phyloP scores from a whole-genome alignment of 108 stramenopile species.

The Fragilaria crotonensis region DNA sequence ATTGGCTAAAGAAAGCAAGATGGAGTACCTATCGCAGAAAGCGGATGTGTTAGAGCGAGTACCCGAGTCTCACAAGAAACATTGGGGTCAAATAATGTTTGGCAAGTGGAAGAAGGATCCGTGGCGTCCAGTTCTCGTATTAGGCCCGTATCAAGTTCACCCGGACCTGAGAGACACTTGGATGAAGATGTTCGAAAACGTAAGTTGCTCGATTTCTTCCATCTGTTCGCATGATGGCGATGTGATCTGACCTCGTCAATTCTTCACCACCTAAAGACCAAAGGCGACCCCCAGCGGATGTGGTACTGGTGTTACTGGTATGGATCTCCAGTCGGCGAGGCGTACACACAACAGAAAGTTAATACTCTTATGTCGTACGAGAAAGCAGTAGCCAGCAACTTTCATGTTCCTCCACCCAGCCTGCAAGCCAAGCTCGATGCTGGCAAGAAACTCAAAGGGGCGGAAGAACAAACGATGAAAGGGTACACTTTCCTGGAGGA shows the following conservation, averaged over 20 bases:
- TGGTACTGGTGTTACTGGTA: slow-evolving; percentile 9
- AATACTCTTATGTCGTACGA: slow-evolving; percentile 25
- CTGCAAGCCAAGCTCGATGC: slow-evolving; percentile 9
- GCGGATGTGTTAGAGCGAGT: slow-evolving; percentile 30
- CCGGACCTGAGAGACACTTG: slow-evolving; percentile 58
- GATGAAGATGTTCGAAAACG: slow-evolving; percentile 70
- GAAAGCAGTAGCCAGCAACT: slow-evolving; percentile 13
- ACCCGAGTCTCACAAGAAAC: slow-evolving; percentile 34
- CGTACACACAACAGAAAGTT: slow-evolving; percentile 20
- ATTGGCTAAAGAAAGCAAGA: neutral
- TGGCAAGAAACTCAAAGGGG: slow-evolving; percentile 15
- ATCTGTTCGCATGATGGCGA: neutral
- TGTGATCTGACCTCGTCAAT: neutral
- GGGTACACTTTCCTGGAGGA: slow-evolving; percentile 25
- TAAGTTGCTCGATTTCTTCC: slow-evolving; percentile 27
- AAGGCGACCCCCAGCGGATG: neutral
- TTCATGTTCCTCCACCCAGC: slow-evolving; percentile 8
- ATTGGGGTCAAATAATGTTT: slow-evolving; percentile 64
- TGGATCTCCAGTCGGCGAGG: slow-evolving; percentile 18
- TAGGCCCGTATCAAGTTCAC: slow-evolving; percentile 64
- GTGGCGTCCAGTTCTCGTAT: slow-evolving; percentile 41
- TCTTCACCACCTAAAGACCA: neutral
- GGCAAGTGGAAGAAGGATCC: slow-evolving; percentile 54
- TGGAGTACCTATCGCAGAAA: neutral
- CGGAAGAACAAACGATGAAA: slow-evolving; percentile 1